phyloP scores from a whole-genome alignment of 2,329 filamentous ascomycete species.

The Elsinoe fawcettii region DNA sequence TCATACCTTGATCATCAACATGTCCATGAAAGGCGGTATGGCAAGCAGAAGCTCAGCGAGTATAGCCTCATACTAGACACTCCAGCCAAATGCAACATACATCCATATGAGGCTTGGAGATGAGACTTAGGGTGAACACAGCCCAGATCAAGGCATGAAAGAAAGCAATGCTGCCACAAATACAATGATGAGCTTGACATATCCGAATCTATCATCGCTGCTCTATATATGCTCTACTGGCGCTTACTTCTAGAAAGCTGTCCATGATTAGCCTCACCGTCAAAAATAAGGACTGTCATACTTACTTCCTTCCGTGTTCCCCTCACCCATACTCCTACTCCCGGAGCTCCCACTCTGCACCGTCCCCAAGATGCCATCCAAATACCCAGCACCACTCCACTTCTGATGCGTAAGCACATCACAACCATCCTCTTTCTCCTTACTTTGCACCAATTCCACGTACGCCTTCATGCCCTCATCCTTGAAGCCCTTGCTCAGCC shows the following conservation, averaged over 20 bases:
- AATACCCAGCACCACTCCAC: constrained; percentile 66
- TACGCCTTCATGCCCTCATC: constrained; percentile 94
- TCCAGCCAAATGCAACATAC: too few species aligned
- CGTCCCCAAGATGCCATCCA: constrained; percentile 81
- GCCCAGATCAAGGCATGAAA: too few species aligned
- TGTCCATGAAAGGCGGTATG: too few species aligned
- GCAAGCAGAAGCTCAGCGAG: too few species aligned
- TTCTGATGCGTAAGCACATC: constrained; percentile 96
- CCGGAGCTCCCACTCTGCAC: constrained; percentile 88
- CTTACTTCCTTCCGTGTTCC: constrained; percentile 65
- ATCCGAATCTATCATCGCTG: too few species aligned
- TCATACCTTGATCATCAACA: too few species aligned
- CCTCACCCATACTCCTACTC: constrained; percentile 89
- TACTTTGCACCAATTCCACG: constrained; percentile 81
- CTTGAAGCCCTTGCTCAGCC: constrained; percentile 77
- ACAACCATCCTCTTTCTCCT: constrained; percentile 83
- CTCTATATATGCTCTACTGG: too few species aligned
- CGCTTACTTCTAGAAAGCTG: background rate
- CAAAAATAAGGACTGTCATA: background rate
- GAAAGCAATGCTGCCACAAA: too few species aligned
- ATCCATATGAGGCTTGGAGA: too few species aligned
- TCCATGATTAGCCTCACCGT: background rate
- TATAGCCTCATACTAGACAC: too few species aligned
- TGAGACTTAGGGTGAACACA: too few species aligned
- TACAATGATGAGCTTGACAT: too few species aligned